phyloP scores from a whole-genome alignment of 148 eudicot genomes.

The Hydrangea macrophylla region DNA sequence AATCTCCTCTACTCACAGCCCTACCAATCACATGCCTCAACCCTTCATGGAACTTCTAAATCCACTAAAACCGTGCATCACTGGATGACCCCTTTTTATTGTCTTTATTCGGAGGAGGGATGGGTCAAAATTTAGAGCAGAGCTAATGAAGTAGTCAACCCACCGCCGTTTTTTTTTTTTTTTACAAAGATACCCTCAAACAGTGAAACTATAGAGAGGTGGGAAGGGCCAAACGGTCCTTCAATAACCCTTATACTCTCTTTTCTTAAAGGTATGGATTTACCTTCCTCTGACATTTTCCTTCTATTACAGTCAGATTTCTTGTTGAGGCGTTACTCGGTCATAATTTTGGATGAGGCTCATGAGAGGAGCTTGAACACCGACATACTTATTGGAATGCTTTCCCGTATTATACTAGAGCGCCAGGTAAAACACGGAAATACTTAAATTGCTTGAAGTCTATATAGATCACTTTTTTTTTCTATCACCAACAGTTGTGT shows the following conservation, averaged over 20 bases:
- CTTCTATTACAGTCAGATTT: slow-evolving; percentile 62
- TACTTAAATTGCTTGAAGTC: not conserved
- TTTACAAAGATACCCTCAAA: too few species aligned
- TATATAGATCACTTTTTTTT: not conserved
- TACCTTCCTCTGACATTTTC: not conserved
- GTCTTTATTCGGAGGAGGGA: too few species aligned
- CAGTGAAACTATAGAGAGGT: too few species aligned
- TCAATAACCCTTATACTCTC: not conserved
- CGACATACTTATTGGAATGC: slow-evolving; percentile 95
- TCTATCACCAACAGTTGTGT: not conserved
- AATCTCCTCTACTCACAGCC: too few species aligned
- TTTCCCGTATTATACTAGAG: slow-evolving; percentile 63
- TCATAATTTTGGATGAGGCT: slow-evolving; percentile 91
- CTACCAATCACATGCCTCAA: too few species aligned
- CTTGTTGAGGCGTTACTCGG: slow-evolving; percentile 68
- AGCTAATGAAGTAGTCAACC: too few species aligned
- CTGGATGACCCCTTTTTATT: too few species aligned
- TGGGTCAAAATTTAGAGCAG: too few species aligned
- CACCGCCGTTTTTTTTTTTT: too few species aligned
- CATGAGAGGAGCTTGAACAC: slow-evolving; percentile 97
- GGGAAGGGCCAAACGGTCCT: too few species aligned
- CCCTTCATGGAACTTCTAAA: too few species aligned
- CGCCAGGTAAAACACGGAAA: slow-evolving; percentile 51
- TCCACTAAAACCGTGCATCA: too few species aligned
- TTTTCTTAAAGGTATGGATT: not conserved